phyloP scores from a whole-genome alignment of 1,139 yeast species.

The Suhomyces guaymorum region DNA sequence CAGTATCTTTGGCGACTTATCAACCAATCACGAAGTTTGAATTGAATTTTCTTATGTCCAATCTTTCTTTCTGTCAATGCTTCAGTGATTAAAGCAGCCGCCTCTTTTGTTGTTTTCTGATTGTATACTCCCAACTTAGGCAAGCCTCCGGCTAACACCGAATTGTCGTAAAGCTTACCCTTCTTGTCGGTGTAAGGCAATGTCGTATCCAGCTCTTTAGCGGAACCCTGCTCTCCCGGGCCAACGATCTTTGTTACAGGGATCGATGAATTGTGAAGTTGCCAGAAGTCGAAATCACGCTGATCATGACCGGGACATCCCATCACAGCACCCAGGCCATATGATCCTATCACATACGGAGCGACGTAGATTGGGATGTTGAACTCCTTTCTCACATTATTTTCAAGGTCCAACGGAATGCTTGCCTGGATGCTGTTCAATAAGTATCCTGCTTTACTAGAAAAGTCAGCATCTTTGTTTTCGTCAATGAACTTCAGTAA shows the following conservation, averaged over 20 bases:
- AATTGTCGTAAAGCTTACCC: constrained; percentile 52
- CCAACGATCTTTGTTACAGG: constrained; percentile 49
- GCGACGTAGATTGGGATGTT: constrained; percentile 80
- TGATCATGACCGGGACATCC: constrained; percentile 95
- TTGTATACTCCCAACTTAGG: constrained; percentile 47
- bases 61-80: constrained; percentile 35
- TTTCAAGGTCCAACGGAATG: constrained; percentile 57
- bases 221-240: constrained; percentile 8
- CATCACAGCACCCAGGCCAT: constrained; percentile 95
- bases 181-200: constrained; percentile 51
- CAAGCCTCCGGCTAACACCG: constrained; percentile 28
- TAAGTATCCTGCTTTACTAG: constrained; percentile 65
- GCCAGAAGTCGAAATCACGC: constrained; percentile 83
- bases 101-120: constrained; percentile 54
- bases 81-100: constrained; percentile 49
- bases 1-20: constrained; percentile 93
- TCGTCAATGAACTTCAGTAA: constrained; percentile 49
- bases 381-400: constrained; percentile 17
- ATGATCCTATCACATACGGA: constrained; percentile 80
- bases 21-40: constrained; percentile 85
- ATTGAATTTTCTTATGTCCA: constrained; percentile 57
- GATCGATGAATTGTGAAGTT: constrained; percentile 50
- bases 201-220: not conserved
- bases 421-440: constrained; percentile 49
- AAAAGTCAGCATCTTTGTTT: constrained; percentile 37